Percentiles rank a stretch among this genome's conserved stretches.
Conservation (phyloP, 495 filamentous ascomycete genomes). For the Xylaria scruposa region DNA sequence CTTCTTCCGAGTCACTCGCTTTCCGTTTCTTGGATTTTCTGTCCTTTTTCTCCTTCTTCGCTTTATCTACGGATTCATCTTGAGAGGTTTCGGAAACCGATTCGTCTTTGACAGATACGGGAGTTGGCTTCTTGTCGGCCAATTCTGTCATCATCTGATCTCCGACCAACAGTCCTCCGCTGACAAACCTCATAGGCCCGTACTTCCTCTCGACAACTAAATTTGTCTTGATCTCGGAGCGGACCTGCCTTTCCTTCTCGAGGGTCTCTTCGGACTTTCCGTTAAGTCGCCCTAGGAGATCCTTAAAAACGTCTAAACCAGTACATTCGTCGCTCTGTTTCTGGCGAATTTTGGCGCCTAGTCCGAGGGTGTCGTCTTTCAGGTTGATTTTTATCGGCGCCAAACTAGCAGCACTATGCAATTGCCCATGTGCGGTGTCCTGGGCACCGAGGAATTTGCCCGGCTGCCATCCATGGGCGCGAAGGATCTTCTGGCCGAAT, state of each 20-base stretch:
- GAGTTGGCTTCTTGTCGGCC: conserved; percentile 21
- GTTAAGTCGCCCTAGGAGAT: conserved; percentile 85
- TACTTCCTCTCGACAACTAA: conserved; percentile 72
- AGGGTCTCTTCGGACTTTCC: conserved; percentile 77
- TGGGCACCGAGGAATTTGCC: conserved; percentile 79
- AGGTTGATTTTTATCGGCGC: conserved; percentile 79
- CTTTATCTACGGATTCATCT: background rate
- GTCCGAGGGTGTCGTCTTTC: conserved; percentile 88
- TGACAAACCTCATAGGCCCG: conserved; percentile 79
- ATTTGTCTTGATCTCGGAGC: conserved; percentile 68
- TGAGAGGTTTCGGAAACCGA: conserved; percentile 16
- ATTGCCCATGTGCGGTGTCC: conserved; percentile 71
- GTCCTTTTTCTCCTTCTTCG: conserved; percentile 37
- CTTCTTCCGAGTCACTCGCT: conserved; percentile 40
- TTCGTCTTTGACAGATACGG: conserved; percentile 25
- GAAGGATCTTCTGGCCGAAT: conserved; percentile 87
- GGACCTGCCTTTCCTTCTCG: conserved; percentile 65
- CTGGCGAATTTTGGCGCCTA: conserved; percentile 73
- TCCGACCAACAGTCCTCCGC: conserved; percentile 77
- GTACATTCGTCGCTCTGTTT: conserved; percentile 74
- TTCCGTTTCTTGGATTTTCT: conserved; percentile 54
- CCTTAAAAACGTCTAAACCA: conserved; percentile 83
- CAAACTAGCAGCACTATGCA: conserved; percentile 76
- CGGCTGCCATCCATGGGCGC: conserved; percentile 87
- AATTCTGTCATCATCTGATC: conserved; percentile 55